Evolutionary conservation across 345 rosid genomes (phyloP), one percentile per base, ranked within the genome.

Genomic region (Kernera saxatilis): DNA sequence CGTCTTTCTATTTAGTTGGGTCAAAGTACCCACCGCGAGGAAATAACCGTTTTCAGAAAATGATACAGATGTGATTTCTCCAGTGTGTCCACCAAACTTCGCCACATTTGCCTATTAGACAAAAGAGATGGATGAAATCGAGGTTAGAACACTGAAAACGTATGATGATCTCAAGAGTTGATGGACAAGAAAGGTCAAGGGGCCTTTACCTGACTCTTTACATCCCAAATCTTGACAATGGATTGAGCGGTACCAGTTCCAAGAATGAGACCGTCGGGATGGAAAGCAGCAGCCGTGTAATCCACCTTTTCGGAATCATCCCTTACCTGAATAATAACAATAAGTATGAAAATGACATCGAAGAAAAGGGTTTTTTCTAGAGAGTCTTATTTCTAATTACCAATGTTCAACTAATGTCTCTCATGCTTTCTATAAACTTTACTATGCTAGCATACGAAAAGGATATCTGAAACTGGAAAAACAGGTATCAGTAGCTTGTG

Each of bases 261-360:
- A 78, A 94, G 97, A 78, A 94, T 94, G 69, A 94, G 99, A 76
- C 99, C 99, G 71, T 94, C 99, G 0, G 98, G 98, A 89, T 94
- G 99, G 78, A 94, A 94, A 63, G 97, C 91, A 10, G 98, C 93
- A 73, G 99, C 87, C n/a, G 99, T 91, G 77, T 88, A 95, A 67
- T 89, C 96, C 67, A 82, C 90, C 48, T 80, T 78, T 4, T 72
- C 78, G 17, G 91, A 82, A 51, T 67, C 66, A 67, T 88, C 96
- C 19, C 82, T 70, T 67, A 91, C 98, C 98, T 94, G 85, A 81
- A 80, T 54, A 75, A 74, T 13, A 2, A 50, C 62, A 61, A 33
- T 39, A 70, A 56, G 21, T 10, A 26, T 45, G 74, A 62, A 30
- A 68, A 75, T 26, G 33, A 5, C 23, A 17, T n/a, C 17, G 4